Conservation (phyloP, 1,139 yeast species). For the Candida freyschussii region DNA sequence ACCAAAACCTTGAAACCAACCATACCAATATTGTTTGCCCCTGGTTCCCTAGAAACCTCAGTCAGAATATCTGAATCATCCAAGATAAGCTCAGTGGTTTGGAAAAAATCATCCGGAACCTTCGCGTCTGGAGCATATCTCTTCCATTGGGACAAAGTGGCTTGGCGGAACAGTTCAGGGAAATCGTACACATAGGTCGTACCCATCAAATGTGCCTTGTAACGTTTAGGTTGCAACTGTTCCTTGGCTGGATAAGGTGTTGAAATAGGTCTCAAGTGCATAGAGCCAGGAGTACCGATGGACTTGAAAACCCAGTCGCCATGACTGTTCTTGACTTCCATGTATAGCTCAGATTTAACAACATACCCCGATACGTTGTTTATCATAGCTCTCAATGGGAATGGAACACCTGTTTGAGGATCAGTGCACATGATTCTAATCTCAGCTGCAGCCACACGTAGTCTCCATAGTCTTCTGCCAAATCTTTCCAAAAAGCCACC, state of each 20-base stretch:
- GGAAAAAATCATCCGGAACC: conserved; percentile 74
- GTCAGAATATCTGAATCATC: conserved; percentile 78
- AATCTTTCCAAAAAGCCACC: conserved; percentile 97
- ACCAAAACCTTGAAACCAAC: conserved; percentile 90
- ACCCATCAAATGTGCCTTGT: conserved; percentile 97
- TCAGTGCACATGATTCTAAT: conserved; percentile 94
- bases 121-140: conserved; percentile 48
- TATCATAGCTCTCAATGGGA: conserved; percentile 94
- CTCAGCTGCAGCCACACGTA: conserved; percentile 96
- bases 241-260: conserved; percentile 98
- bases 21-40: conserved; percentile 95
- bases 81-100: conserved; percentile 72
- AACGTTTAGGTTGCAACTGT: conserved; percentile 96
- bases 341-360: conserved; percentile 89
- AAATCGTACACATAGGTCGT: conserved; percentile 97
- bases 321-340: conserved; percentile 85
- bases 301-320: conserved; percentile 98
- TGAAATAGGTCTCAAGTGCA: conserved; percentile 94
- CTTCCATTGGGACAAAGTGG: conserved; percentile 81
- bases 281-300: conserved; percentile 87
- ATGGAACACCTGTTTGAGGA: conserved; percentile 77
- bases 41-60: conserved; percentile 92
- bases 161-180: conserved; percentile 98
- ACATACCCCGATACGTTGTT: conserved; percentile 97
- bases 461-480: conserved; percentile 94